A percentile compares a stretch with the other conserved stretches of the same genome.
Conservation (phyloP, 768 basidiomycete species). For the Amanita molliuscula region DNA sequence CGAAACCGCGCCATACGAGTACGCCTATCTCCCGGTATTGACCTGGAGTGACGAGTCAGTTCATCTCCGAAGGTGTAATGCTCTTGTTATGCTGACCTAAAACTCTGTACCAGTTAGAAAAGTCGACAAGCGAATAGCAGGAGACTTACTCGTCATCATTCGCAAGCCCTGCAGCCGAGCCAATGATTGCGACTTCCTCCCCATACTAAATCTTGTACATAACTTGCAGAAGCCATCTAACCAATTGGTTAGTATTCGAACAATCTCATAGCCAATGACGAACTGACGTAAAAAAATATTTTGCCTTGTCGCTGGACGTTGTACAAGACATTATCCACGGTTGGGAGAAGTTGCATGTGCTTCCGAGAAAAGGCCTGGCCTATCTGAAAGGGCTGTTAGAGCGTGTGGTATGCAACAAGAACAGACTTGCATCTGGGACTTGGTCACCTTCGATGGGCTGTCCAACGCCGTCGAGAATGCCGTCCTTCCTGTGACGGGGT, state of each 20-base stretch:
- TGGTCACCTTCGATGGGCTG: slow-evolving; percentile 61
- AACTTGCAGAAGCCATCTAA: slow-evolving; percentile 4
- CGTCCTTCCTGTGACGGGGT: slow-evolving; percentile 55
- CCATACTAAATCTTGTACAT: slow-evolving; percentile 35
- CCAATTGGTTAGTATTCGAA: too few relatives aligned
- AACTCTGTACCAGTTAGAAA: slow-evolving; percentile 38
- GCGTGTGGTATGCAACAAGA: too few relatives aligned
- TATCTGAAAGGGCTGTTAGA: too few relatives aligned
- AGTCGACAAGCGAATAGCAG: background rate
- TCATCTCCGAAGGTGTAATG: slow-evolving; percentile 1
- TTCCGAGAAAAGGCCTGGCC: slow-evolving; percentile 54
- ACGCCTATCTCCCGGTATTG: slow-evolving; percentile 95
- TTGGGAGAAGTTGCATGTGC: too few relatives aligned
- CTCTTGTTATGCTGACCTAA: slow-evolving; percentile 39
- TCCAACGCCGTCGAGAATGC: slow-evolving; percentile 77
- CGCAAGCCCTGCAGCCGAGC: too few relatives aligned
- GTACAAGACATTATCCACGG: too few relatives aligned
- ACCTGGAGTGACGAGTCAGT: slow-evolving; percentile 26
- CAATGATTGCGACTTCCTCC: too few relatives aligned
- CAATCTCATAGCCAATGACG: too few relatives aligned
- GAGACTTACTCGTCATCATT: slow-evolving; percentile 70
- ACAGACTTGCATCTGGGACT: slow-evolving; percentile 75
- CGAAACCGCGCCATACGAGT: slow-evolving; percentile 79
- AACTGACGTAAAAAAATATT: too few relatives aligned
- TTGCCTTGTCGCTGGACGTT: too few relatives aligned